phyloP scores from a whole-genome alignment of 192 early-diverging fungal species.

The Coemansia pectinata region DNA sequence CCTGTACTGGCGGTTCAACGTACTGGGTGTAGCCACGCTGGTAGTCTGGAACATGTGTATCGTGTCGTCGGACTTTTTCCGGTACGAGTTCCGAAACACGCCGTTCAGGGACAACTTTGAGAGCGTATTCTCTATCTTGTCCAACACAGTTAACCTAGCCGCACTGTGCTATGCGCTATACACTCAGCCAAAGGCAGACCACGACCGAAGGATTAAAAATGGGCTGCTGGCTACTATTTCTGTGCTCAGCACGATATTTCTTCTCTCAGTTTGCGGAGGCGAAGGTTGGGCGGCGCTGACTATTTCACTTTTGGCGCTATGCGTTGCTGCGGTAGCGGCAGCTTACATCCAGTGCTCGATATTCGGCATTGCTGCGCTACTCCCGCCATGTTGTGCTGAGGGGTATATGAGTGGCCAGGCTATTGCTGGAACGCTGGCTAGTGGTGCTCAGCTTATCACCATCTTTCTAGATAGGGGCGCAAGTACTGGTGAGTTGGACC shows the following conservation, averaged over 20 bases:
- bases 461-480: slow-evolving; percentile 12
- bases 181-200: slow-evolving; percentile 46
- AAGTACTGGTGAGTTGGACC: not conserved
- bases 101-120: slow-evolving; percentile 69
- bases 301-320: slow-evolving; percentile 55
- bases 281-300: slow-evolving; percentile 46
- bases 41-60: slow-evolving; percentile 82
- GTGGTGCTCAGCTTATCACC: slow-evolving; percentile 63
- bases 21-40: slow-evolving; percentile 71
- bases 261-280: slow-evolving; percentile 56
- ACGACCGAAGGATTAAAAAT: slow-evolving; percentile 32
- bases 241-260: slow-evolving; percentile 56
- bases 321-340: slow-evolving; percentile 59
- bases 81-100: slow-evolving; percentile 58
- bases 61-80: slow-evolving; percentile 73
- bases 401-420: slow-evolving; percentile 71
- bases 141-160: slow-evolving; percentile 60
- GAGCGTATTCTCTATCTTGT: slow-evolving; percentile 70
- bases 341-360: slow-evolving; percentile 69
- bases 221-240: slow-evolving; percentile 56
- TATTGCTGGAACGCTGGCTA: slow-evolving; percentile 67
- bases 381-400: slow-evolving; percentile 66
- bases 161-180: slow-evolving; percentile 55
- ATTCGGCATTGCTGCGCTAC: slow-evolving; percentile 65
- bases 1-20: slow-evolving; percentile 60